Evolutionary conservation across 129 eudicot species (phyloP).

Genomic region (Mikania micrantha): DNA sequence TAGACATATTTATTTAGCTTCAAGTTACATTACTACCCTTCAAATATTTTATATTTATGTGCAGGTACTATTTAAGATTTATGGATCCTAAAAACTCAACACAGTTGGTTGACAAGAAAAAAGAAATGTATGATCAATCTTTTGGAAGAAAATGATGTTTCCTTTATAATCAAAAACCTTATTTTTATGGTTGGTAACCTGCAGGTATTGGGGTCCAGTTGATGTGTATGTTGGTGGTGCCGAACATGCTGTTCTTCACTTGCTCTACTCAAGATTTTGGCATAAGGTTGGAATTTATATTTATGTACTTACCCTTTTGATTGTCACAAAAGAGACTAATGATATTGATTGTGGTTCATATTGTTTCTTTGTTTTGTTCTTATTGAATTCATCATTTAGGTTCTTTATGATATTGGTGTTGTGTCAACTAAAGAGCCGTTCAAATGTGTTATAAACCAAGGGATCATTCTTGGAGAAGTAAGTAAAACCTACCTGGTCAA

Average conservation of each 20-base stretch:
- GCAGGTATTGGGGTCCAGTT: slow-evolving; percentile 94
- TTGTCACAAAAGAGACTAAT: background rate
- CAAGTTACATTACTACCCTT: slow-evolving; percentile 9
- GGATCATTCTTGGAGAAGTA: slow-evolving; percentile 97
- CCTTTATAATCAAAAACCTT: background rate
- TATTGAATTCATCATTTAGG: slow-evolving; percentile 40
- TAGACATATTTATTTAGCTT: background rate
- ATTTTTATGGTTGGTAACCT: background rate
- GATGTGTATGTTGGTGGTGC: slow-evolving; percentile 99
- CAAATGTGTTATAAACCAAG: slow-evolving; percentile 96
- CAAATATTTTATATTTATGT: slow-evolving; percentile 11
- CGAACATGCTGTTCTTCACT: slow-evolving; percentile 99
- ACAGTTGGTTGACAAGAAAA: slow-evolving; percentile 75
- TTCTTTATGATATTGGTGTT: slow-evolving; percentile 91
- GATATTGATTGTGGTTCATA: background rate
- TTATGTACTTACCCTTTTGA: background rate
- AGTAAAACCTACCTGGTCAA: slow-evolving; percentile 30
- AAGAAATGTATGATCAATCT: slow-evolving; percentile 59
- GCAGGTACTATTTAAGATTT: slow-evolving; percentile 95
- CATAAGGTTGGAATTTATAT: slow-evolving; percentile 63
- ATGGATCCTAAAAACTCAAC: slow-evolving; percentile 89
- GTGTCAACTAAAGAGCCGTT: slow-evolving; percentile 96
- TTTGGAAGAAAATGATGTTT: background rate
- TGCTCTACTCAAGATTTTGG: slow-evolving; percentile 97
- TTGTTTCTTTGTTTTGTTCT: background rate